Conservation (phyloP, 495 filamentous ascomycete species). For the Penicillium chermesinum region DNA sequence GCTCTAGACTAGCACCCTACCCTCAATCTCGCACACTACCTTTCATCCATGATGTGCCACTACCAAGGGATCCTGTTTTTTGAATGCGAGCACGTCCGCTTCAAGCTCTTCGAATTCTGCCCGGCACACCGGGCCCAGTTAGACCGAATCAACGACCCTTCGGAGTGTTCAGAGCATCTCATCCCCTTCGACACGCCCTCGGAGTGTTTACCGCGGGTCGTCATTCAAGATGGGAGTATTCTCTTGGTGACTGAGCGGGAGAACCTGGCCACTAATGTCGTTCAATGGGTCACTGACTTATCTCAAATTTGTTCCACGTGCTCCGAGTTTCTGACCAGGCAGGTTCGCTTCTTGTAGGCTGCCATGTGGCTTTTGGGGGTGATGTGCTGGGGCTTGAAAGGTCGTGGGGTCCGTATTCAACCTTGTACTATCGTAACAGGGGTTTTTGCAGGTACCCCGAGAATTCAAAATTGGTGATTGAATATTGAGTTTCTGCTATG, state of each 20-base stretch:
- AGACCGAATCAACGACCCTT: background rate
- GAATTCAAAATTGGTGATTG: too few relatives aligned
- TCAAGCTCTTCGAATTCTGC: slow-evolving; percentile 23
- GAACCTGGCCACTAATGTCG: background rate
- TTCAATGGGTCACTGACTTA: background rate
- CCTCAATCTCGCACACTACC: background rate
- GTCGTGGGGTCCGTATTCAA: too few relatives aligned
- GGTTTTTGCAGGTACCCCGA: too few relatives aligned
- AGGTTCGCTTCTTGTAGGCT: too few relatives aligned
- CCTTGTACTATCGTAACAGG: too few relatives aligned
- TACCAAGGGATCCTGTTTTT: slow-evolving; percentile 14
- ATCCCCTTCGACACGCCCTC: background rate
- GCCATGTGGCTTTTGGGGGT: too few relatives aligned
- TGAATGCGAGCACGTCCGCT: slow-evolving; percentile 20
- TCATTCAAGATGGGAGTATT: background rate
- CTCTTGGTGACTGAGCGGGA: background rate
- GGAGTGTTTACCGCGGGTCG: background rate
- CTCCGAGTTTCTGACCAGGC: too few relatives aligned
- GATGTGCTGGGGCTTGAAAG: too few relatives aligned
- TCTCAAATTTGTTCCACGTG: background rate
- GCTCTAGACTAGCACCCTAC: background rate
- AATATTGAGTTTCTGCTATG: too few relatives aligned
- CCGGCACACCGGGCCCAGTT: slow-evolving; percentile 7
- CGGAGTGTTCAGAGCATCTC: background rate
- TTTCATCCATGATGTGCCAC: slow-evolving; percentile 15